Conservation (phyloP, 129 eudicot species). For the Helianthus annuus region DNA sequence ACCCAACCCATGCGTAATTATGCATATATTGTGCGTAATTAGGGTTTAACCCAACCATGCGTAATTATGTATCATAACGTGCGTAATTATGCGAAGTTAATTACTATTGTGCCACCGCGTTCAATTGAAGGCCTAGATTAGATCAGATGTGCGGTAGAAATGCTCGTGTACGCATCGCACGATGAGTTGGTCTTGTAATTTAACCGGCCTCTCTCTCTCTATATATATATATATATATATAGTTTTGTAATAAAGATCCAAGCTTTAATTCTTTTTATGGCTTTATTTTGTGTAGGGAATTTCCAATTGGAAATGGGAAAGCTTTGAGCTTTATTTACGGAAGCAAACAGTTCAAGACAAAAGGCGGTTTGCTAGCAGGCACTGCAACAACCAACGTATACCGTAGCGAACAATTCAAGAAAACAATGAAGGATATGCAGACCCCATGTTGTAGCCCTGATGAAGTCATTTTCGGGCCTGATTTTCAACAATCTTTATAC, state of each 20-base stretch:
- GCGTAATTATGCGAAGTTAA: too few relatives aligned
- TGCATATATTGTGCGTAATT: background rate
- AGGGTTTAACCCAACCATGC: too few relatives aligned
- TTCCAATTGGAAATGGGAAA: slow-evolving; percentile 74
- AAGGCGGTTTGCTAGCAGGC: slow-evolving; percentile 89
- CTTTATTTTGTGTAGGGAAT: slow-evolving; percentile 47
- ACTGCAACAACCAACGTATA: slow-evolving; percentile 90
- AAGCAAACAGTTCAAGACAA: slow-evolving; percentile 75
- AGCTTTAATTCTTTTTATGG: background rate
- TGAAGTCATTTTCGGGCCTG: slow-evolving; percentile 87
- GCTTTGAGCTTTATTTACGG: slow-evolving; percentile 78
- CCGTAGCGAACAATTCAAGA: slow-evolving; percentile 58
- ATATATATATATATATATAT: background rate
- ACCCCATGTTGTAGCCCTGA: slow-evolving; percentile 81
- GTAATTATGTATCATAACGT: too few relatives aligned
- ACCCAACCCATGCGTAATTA: too few relatives aligned
- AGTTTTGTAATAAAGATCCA: slow-evolving; percentile 4
- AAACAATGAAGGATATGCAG: slow-evolving; percentile 68
- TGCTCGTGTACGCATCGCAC: too few relatives aligned
- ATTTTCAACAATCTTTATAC: slow-evolving; percentile 86
- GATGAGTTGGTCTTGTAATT: too few relatives aligned
- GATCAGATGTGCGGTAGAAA: too few relatives aligned
- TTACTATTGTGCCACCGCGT: too few relatives aligned
- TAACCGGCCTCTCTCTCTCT: too few relatives aligned
- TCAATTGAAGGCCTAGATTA: too few relatives aligned